Conservation (phyloP, 257 asterid genomes). For the Solanum microdontum region DNA sequence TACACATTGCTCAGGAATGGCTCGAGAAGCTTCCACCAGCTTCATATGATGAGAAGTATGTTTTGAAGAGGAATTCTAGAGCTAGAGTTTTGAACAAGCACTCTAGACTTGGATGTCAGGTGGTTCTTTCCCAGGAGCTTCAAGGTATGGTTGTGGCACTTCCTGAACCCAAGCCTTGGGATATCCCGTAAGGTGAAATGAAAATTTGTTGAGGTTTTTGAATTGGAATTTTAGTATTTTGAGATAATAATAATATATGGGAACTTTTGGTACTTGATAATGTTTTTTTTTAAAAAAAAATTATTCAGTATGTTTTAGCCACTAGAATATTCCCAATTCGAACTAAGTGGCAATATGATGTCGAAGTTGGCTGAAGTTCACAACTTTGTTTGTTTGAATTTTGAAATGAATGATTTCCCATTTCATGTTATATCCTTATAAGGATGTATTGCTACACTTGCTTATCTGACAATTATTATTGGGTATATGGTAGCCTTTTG, state of each 20-base stretch:
- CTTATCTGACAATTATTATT: background rate
- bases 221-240: background rate
- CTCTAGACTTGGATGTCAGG: conserved; percentile 39
- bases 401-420: background rate
- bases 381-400: background rate
- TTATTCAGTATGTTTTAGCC: background rate
- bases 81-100: conserved; percentile 32
- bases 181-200: conserved; percentile 20
- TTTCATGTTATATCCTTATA: background rate
- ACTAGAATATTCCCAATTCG: background rate
- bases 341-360: background rate
- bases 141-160: conserved; percentile 34
- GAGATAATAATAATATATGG: background rate
- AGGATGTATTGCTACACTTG: background rate
- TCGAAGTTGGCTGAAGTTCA: background rate
- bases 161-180: conserved; percentile 47
- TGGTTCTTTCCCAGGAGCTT: conserved; percentile 29
- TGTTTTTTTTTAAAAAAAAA: background rate
- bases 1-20: conserved; percentile 96
- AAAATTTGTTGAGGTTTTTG: background rate
- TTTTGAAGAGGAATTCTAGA: conserved; percentile 52
- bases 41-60: conserved; percentile 41
- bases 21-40: conserved; percentile 84
- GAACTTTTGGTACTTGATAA: background rate
- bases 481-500: background rate